Percentiles rank a stretch among this genome's conserved stretches.
Conservation (phyloP, 108 stramenopile genomes). For the Asterionellopsis glacialis region DNA sequence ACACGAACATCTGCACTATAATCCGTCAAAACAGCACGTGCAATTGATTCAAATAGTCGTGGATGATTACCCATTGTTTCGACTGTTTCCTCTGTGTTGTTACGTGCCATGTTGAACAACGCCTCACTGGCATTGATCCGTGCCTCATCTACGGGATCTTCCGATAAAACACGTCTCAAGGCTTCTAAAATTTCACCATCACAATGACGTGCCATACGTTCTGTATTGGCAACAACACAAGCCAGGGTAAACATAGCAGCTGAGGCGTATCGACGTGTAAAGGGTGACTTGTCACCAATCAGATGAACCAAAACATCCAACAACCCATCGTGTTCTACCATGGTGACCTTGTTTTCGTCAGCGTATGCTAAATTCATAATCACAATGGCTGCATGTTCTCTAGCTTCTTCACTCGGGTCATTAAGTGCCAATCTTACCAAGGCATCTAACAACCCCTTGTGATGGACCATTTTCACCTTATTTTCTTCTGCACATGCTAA, state of each 20-base stretch:
- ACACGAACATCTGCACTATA: constrained; percentile 36
- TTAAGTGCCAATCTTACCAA: constrained; percentile 35
- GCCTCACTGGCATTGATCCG: constrained; percentile 53
- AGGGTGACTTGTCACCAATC: constrained; percentile 34
- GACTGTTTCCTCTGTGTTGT: constrained; percentile 34
- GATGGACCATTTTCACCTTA: constrained; percentile 29
- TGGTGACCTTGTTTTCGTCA: constrained; percentile 46
- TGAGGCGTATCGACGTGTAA: constrained; percentile 41
- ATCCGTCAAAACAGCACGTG: constrained; percentile 18
- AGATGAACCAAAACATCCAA: constrained; percentile 35
- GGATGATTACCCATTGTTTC: constrained; percentile 45
- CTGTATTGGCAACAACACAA: constrained; percentile 40
- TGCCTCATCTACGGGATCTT: constrained; percentile 31
- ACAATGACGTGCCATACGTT: constrained; percentile 36
- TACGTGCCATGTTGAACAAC: constrained; percentile 48
- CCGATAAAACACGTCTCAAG: constrained; percentile 25
- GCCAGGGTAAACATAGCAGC: constrained; percentile 52
- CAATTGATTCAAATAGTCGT: constrained; percentile 34
- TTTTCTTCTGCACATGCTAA: constrained; percentile 50
- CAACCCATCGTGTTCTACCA: constrained; percentile 41
- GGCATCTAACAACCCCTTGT: constrained; percentile 42
- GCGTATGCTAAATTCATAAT: constrained; percentile 52
- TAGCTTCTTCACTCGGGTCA: constrained; percentile 41
- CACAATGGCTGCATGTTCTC: constrained; percentile 47
- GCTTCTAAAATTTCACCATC: constrained; percentile 42